Base-by-base conservation (phyloP, 176 grass and related monocot genomes). In the Oropetium thomaeum region DNA sequence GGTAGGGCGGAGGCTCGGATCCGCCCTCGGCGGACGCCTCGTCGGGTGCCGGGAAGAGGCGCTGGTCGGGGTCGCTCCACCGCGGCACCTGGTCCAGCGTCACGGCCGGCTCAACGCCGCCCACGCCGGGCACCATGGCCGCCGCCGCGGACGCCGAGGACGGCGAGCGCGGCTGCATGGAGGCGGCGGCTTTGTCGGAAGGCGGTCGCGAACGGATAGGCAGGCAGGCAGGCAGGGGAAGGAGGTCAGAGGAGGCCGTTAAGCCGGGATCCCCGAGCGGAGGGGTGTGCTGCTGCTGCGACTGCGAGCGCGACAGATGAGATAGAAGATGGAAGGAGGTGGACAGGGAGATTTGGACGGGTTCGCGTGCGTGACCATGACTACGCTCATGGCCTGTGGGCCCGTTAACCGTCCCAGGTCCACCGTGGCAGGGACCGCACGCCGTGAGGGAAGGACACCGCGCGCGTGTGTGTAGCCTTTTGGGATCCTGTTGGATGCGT, bases 1-100 rank as follows among this genome's bases (percentile, higher is more conserved):
- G 78, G 73, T 78, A 79, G 11, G 52, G 61, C 11, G 67, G 41
- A 7, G 41, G n/a, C 26, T 79, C 80, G 42, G 80, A 83, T 87
- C 75, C 68, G n/a, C 14, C 66, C 53, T 19, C 77, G 22, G 52
- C 57, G 5, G 43, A 29, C 10, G 61, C 79, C 51, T 14, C 49
- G 8, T 15, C 53, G 5, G 41, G 1, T 8, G 40, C 62, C 7
- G 62, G 61, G 74, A 28, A 30, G 74, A 87, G 54, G 61, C 80
- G 85, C 67, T 90, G 91, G 74, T 98, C 84, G 4, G 92, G 89
- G 89, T 92, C 95, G 86, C 89, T 98, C 91, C 91, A 98, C 22
- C 89, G 86, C 7, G 91, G 89, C 84, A 98, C 81, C 82, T 98
- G 91, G 71, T 90, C 76, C 51, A 98, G 89, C 83, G 87, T 86